Evolutionary conservation across 2,329 filamentous ascomycete species (phyloP).

Genomic region (Cercospora citrullina): DNA sequence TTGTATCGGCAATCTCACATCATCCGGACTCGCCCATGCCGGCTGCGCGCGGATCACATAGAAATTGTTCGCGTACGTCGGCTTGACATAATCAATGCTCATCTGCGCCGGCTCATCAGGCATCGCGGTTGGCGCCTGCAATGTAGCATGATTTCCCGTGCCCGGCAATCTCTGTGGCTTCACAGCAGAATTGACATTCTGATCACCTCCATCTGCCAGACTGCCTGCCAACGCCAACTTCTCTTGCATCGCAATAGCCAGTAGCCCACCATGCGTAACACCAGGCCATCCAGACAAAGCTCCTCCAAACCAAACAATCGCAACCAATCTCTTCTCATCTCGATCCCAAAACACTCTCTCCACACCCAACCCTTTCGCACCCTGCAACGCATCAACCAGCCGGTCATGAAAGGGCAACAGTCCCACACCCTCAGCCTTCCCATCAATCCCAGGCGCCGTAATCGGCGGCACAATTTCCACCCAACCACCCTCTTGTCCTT

Average conservation of each 20-base stretch:
- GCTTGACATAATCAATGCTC: constrained; percentile 61
- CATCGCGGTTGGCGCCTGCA: constrained; percentile 22
- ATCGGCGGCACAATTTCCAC: constrained; percentile 34
- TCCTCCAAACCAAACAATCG: constrained; percentile 68
- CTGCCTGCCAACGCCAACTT: constrained; percentile 64
- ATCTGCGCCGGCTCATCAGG: constrained; percentile 41
- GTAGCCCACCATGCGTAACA: constrained; percentile 68
- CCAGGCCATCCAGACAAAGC: constrained; percentile 68
- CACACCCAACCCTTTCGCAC: constrained; percentile 45
- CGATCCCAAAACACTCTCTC: constrained; percentile 67
- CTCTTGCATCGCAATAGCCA: constrained; percentile 70
- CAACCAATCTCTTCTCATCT: constrained; percentile 58
- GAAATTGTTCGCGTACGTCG: constrained; percentile 60
- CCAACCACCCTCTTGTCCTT: constrained; percentile 37
- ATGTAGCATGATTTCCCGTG: constrained; percentile 36
- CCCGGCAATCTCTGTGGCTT: constrained; percentile 37
- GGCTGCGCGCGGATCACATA: constrained; percentile 61
- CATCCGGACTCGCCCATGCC: constrained; percentile 24
- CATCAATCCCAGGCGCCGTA: constrained; percentile 9
- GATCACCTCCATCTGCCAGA: constrained; percentile 44
- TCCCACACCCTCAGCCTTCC: constrained; percentile 10
- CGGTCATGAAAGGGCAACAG: constrained; percentile 22
- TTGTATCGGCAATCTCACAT: constrained; percentile 28
- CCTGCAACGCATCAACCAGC: constrained; percentile 40
- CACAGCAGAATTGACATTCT: constrained; percentile 28